Percentiles rank a stretch among this genome's conserved stretches.
These are phyloP conservation scores for Sporobolomyces pararoseus DNA, from an alignment of 768 basidiomycete genomes.

Conservation along the genomic window DNA sequence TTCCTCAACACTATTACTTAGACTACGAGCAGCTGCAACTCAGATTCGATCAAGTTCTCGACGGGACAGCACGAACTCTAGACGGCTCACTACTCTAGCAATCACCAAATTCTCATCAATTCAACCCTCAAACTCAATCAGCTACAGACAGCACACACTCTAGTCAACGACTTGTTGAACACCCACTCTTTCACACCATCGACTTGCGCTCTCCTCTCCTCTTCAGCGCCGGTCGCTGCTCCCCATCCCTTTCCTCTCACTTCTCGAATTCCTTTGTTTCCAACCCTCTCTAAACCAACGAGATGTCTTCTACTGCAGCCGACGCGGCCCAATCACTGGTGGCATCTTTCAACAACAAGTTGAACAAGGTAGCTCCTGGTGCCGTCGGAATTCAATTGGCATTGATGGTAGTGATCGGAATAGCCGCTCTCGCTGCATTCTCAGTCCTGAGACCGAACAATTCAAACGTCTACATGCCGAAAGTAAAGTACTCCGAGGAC, in stretches of 20 bases:
- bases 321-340: constrained; percentile 15
- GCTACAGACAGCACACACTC: too few relatives aligned
- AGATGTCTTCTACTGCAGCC: constrained; percentile 1
- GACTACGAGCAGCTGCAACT: too few relatives aligned
- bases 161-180: too few relatives aligned
- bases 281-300: neutral
- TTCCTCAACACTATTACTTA: too few relatives aligned
- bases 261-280: neutral
- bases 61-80: too few relatives aligned
- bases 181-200: too few relatives aligned
- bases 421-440: constrained; percentile 56
- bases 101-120: too few relatives aligned
- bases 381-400: constrained; percentile 40
- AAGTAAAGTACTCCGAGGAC: constrained; percentile 47
- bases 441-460: constrained; percentile 83
- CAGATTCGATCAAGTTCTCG: too few relatives aligned
- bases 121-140: too few relatives aligned
- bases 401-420: constrained; percentile 32
- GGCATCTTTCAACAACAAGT: constrained; percentile 18
- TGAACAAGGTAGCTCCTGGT: constrained; percentile 19
- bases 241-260: neutral
- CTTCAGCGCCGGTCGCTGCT: constrained; percentile 5
- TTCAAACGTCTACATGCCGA: constrained; percentile 45
- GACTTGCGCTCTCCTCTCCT: neutral
- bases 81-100: too few relatives aligned